Percentiles rank a stretch among this genome's conserved stretches.
Conservation (phyloP, 225 moss, liverwort and hornwort genomes). For the Pleurozium schreberi region DNA sequence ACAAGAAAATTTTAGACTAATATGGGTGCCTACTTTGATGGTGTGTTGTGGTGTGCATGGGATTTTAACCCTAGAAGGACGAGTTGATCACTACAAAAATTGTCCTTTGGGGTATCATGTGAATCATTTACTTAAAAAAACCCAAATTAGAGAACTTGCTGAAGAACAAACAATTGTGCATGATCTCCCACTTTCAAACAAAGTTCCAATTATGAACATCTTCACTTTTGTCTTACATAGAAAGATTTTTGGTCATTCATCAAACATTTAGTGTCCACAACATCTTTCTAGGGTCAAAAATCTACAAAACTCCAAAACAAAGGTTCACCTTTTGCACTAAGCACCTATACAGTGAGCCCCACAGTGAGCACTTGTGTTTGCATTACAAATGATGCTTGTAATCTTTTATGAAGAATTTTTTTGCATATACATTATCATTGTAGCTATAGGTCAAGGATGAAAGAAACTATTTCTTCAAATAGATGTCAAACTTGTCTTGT, state of each 20-base stretch:
- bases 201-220: accelerated
- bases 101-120: accelerated
- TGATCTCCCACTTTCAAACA: accelerated
- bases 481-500: background rate
- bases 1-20: background rate
- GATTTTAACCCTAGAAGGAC: background rate
- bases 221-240: background rate
- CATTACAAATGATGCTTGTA: background rate
- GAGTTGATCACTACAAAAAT: accelerated
- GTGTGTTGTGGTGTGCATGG: background rate
- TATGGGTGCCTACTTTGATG: accelerated
- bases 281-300: accelerated
- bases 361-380: too few relatives aligned
- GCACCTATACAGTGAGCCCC: too few relatives aligned
- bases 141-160: accelerated
- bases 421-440: background rate
- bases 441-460: background rate
- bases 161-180: background rate
- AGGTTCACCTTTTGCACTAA: too few relatives aligned
- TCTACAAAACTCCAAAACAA: background rate
- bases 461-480: background rate
- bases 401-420: background rate
- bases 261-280: accelerated
- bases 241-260: background rate
- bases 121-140: background rate